phyloP scores from a whole-genome alignment of 148 eudicot genomes.

The Arctostaphylos glauca region DNA sequence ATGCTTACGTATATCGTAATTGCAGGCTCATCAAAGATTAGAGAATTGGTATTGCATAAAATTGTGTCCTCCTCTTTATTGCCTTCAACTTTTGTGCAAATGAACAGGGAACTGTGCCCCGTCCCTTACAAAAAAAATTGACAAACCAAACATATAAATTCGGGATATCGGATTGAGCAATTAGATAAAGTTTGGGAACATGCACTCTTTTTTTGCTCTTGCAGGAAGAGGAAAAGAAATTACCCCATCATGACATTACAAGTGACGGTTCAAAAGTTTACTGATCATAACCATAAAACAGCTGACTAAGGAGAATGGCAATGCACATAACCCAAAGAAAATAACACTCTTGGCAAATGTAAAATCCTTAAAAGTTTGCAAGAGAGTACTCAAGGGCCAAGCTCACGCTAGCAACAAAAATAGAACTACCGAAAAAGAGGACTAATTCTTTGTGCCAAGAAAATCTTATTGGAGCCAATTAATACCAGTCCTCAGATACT shows the following conservation, averaged over 20 bases:
- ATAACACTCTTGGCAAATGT: neutral
- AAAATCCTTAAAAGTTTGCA: constrained; percentile 6
- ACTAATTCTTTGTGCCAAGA: neutral
- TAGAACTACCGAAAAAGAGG: neutral
- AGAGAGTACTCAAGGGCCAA: neutral
- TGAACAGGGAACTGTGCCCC: neutral
- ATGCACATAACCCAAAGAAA: neutral
- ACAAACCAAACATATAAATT: neutral
- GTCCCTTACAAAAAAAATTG: neutral
- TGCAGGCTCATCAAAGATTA: neutral
- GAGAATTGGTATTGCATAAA: neutral
- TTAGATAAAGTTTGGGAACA: neutral
- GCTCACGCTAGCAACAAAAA: neutral
- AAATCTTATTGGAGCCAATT: neutral
- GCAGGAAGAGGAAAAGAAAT: neutral
- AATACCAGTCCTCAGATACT: constrained; percentile 89
- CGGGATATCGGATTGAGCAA: neutral
- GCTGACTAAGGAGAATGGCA: neutral
- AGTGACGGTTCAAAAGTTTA: neutral
- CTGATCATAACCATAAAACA: neutral
- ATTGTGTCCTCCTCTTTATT: neutral
- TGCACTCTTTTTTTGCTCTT: neutral
- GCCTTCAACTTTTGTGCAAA: neutral
- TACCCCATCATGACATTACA: neutral
- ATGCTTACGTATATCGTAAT: neutral